Conservation (phyloP, 2,329 filamentous ascomycete species). For the Sphaerostilbella broomeana region DNA sequence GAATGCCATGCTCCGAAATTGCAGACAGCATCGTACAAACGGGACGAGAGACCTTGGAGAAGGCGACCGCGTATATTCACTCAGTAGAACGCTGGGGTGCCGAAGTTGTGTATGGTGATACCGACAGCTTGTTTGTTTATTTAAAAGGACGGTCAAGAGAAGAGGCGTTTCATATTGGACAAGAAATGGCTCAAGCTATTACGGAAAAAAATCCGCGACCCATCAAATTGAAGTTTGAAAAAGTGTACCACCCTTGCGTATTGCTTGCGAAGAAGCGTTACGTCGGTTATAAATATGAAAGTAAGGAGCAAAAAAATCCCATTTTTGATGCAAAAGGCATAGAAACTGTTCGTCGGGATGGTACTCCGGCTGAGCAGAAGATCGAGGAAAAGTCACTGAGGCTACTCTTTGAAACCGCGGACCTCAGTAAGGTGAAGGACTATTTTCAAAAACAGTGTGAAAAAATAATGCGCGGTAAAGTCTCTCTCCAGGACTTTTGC, state of each 20-base stretch:
- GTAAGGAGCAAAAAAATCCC: conserved; percentile 63
- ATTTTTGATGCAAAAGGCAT: conserved; percentile 98
- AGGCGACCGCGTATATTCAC: conserved; percentile 87
- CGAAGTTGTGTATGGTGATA: conserved; percentile 97
- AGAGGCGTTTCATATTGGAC: conserved; percentile 85
- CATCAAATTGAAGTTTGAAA: conserved; percentile 95
- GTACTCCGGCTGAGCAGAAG: conserved; percentile 91
- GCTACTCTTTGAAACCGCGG: conserved; percentile 81
- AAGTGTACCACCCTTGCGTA: conserved; percentile 93
- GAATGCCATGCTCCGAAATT: conserved; percentile 97
- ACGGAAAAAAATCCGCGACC: conserved; percentile 87
- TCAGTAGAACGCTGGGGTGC: conserved; percentile 81
- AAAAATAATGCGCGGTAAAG: conserved; percentile 83
- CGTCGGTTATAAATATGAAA: conserved; percentile 95
- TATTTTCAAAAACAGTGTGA: conserved; percentile 88
- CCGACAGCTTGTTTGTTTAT: conserved; percentile 88
- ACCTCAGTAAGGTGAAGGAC: conserved; percentile 78
- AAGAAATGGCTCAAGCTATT: conserved; percentile 82
- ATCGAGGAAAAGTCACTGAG: conserved; percentile 90
- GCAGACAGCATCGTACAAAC: conserved; percentile 98
- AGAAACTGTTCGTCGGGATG: conserved; percentile 91
- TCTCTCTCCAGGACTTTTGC: conserved; percentile 93
- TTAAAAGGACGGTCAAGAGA: conserved; percentile 80
- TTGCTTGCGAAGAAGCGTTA: conserved; percentile 96
- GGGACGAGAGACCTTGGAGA: conserved; percentile 87